These are phyloP conservation scores for Kwoniella dejecticola DNA, from an alignment of 768 basidiomycete species.

Conservation along the genomic window DNA sequence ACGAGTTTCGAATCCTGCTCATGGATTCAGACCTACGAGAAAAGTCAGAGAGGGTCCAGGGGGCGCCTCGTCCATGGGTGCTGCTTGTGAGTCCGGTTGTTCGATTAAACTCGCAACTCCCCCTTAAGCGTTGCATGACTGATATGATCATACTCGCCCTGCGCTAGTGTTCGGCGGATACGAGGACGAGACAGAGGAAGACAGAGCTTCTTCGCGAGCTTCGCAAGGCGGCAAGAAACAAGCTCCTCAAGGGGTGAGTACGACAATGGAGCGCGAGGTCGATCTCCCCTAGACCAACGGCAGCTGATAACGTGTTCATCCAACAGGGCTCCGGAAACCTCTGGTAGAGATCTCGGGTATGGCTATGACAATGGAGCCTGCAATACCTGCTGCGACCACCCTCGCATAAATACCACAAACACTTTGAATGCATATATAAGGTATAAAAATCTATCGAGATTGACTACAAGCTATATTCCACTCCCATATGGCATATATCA, in stretches of 20 bases:
- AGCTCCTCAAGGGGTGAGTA: conserved; percentile 20
- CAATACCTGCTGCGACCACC: background rate
- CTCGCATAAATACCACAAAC: too few species aligned
- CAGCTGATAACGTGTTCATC: too few species aligned
- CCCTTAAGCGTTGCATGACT: too few species aligned
- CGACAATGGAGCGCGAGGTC: background rate
- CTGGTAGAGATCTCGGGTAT: background rate
- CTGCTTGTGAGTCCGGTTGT: conserved; percentile 32
- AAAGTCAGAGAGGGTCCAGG: conserved; percentile 53
- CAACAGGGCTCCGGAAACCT: background rate
- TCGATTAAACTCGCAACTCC: background rate
- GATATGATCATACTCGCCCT: background rate
- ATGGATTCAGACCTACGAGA: conserved; percentile 44
- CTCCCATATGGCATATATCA: conserved; percentile 1
- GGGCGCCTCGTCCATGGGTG: conserved; percentile 43
- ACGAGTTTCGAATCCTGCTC: conserved; percentile 37
- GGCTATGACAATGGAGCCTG: background rate
- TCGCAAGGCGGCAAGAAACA: conserved; percentile 42
- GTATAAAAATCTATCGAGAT: background rate
- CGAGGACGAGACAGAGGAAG: conserved; percentile 45
- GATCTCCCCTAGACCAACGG: too few species aligned
- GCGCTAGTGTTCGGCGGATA: conserved; percentile 42
- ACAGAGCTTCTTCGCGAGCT: conserved; percentile 23
- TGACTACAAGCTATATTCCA: too few species aligned
- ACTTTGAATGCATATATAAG: background rate